Base-by-base conservation (phyloP, 2,329 filamentous ascomycete genomes). In the Botryotinia narcissicola region DNA sequence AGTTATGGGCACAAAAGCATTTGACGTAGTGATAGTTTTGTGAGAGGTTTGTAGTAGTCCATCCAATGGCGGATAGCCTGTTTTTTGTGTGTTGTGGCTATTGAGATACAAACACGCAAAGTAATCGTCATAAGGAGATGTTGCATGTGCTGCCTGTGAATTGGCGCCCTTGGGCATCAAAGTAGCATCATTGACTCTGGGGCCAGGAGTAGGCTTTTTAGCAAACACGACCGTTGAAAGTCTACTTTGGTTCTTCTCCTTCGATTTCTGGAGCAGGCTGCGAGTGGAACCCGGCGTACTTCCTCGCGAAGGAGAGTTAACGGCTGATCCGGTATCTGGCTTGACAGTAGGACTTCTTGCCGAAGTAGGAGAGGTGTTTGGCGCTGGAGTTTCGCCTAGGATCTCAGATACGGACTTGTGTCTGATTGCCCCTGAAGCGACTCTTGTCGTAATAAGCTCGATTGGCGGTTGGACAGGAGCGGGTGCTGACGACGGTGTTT, bases 21-120 rank as follows among this genome's bases (percentile, higher is more conserved):
- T 95, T 1, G 91, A 86, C 0, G 95, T 98, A 2, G 92, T 94
- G 18, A 98, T 85, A 0, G 94, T 97, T 81, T 99, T 99, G 80
- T 95, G 92, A 6, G 95, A 93, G 62, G 93, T 92, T 72, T 91
- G 88, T 5, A 98, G 85, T 0, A 98, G 87, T 60, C 93, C 91
- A 73, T 93, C 89, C 14, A 91, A 83, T 0, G 87, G 86, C 73
- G 89, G 89, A 84, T 90, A 89, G 85, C 88, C 89, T 70, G 85
- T 86, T 73, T 87, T 90, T 84, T 88, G 89, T 66, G 85, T 86
- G 64, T 86, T 85, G 71, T 85, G 84, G 76, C 86, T 82, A 61
- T 87, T 84, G 78, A 88, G 88, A 48, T 90, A 91, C 63, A 88
- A 83, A 8, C 89, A 88, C 20, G 87, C 89, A 75, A 90, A 91